phyloP scores from a whole-genome alignment of 768 basidiomycete species.

The Termitomyces sp. region DNA sequence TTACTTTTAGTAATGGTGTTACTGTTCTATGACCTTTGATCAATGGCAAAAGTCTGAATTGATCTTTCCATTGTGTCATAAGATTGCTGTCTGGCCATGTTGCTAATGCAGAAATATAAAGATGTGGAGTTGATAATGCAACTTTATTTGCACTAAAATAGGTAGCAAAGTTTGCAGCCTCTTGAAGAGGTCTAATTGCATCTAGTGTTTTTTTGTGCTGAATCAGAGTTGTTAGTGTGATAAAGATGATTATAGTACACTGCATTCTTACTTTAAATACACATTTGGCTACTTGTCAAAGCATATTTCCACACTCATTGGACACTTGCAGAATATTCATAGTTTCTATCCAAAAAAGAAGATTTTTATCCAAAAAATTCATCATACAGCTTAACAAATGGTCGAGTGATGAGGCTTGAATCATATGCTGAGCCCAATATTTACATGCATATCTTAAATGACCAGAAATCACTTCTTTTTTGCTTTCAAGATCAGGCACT shows the following conservation, averaged over 20 bases:
- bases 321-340: background rate
- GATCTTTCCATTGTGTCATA: background rate
- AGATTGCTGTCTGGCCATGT: constrained; percentile 13
- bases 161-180: background rate
- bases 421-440: background rate
- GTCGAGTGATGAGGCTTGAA: background rate
- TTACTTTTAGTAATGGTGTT: background rate
- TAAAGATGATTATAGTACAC: background rate
- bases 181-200: background rate
- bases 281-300: background rate
- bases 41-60: background rate
- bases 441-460: background rate
- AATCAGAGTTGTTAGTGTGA: background rate
- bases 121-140: constrained; percentile 4
- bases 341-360: background rate
- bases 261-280: background rate
- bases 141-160: background rate
- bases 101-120: constrained; percentile 21
- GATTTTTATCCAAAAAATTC: background rate
- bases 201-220: background rate
- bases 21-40: background rate
- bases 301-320: background rate
- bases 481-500: background rate
- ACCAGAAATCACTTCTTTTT: background rate
- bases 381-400: background rate